Conservation (phyloP, 768 basidiomycete species). For the Gautieria morchelliformis region DNA sequence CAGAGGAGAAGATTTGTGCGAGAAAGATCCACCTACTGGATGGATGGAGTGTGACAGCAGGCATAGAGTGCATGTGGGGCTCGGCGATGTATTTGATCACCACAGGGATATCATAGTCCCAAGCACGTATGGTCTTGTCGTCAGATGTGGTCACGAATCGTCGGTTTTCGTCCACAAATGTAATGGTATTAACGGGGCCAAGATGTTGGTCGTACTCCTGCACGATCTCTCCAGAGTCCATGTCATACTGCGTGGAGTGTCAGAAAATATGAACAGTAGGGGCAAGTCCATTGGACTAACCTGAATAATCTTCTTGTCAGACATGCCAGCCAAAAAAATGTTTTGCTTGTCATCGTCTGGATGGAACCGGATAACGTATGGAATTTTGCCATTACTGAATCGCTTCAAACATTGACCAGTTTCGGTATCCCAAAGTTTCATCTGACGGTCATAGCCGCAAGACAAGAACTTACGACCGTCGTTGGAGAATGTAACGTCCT, state of each 20-base stretch:
- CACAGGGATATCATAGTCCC: slow-evolving; percentile 99
- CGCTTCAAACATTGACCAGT: slow-evolving; percentile 96
- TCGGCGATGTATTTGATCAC: slow-evolving; percentile 99
- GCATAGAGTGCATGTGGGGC: slow-evolving; percentile 99
- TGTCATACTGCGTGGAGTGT: slow-evolving; percentile 65
- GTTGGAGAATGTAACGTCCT: slow-evolving; percentile 93
- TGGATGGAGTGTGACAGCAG: slow-evolving; percentile 91
- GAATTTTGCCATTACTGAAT: slow-evolving; percentile 96
- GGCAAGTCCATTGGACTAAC: slow-evolving; percentile 33
- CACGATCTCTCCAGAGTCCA: slow-evolving; percentile 87
- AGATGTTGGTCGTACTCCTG: slow-evolving; percentile 99
- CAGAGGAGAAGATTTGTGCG: slow-evolving; percentile 10
- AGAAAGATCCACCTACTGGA: slow-evolving; percentile 53
- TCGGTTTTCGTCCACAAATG: slow-evolving; percentile 96
- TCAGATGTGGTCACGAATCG: slow-evolving; percentile 97
- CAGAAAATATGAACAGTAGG: neutral
- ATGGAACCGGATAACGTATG: slow-evolving; percentile 91
- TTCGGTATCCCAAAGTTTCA: slow-evolving; percentile 99
- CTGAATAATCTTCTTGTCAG: slow-evolving; percentile 98
- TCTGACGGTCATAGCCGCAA: slow-evolving; percentile 90
- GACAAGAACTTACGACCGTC: slow-evolving; percentile 84
- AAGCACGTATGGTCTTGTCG: slow-evolving; percentile 97
- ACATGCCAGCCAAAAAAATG: slow-evolving; percentile 97
- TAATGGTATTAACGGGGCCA: slow-evolving; percentile 97
- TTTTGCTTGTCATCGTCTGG: slow-evolving; percentile 95